Percentiles rank a stretch among this genome's conserved stretches.
phyloP scores from a whole-genome alignment of 1,139 yeast species.

The Kodamaea alishanica region DNA sequence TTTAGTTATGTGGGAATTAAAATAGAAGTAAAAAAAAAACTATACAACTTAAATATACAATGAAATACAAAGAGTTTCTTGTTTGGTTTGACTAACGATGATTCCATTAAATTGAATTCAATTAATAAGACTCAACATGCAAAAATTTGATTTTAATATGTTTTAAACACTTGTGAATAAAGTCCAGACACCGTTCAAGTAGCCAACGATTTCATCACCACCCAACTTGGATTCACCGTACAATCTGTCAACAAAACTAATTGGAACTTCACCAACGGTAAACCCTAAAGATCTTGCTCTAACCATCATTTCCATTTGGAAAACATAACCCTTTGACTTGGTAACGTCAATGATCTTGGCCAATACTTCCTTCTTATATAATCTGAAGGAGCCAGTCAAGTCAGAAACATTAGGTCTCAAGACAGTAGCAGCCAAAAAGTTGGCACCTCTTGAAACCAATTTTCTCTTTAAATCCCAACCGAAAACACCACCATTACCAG shows the following conservation, averaged over 20 bases:
- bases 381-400: constrained; percentile 75
- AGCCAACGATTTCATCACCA: constrained; percentile 77
- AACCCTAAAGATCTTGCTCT: constrained; percentile 71
- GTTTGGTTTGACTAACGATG: too few species aligned
- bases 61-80: too few species aligned
- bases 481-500: constrained; percentile 78
- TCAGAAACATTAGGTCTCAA: constrained; percentile 74
- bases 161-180: constrained; percentile 58
- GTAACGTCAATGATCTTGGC: constrained; percentile 66
- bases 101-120: too few species aligned
- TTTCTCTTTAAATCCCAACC: constrained; percentile 87
- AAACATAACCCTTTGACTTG: constrained; percentile 76
- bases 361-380: constrained; percentile 69
- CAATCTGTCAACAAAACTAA: constrained; percentile 73
- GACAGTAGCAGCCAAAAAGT: constrained; percentile 68
- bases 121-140: too few species aligned
- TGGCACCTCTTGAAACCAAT: constrained; percentile 77
- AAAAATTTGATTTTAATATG: not conserved
- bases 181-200: constrained; percentile 72
- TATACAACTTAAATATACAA: too few species aligned
- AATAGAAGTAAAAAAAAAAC: not conserved
- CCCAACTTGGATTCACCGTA: constrained; percentile 82
- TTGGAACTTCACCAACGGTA: constrained; percentile 77
- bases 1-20: not conserved
- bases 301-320: constrained; percentile 91